phyloP scores from a whole-genome alignment of 768 basidiomycete species.

The Trametes sanguinea region DNA sequence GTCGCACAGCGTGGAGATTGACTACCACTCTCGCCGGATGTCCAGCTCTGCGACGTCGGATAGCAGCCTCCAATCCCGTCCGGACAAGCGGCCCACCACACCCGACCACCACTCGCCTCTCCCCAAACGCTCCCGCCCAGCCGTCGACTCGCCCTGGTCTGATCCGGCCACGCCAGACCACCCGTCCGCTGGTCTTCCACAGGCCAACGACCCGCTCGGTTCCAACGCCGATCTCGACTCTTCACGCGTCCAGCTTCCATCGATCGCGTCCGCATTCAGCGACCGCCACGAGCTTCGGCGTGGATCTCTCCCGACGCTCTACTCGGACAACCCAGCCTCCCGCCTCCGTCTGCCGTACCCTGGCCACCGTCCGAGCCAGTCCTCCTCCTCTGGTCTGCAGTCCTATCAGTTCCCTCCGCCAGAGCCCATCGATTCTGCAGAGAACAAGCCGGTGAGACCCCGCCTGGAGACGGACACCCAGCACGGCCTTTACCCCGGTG shows the following conservation, averaged over 20 bases:
- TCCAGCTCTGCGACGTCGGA: conserved; percentile 76
- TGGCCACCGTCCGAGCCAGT: conserved; percentile 40
- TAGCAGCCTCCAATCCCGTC: conserved; percentile 56
- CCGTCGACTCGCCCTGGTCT: conserved; percentile 29
- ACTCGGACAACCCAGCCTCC: conserved; percentile 45
- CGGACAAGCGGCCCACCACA: conserved; percentile 61
- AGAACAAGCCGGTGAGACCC: conserved; percentile 44
- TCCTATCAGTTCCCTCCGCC: conserved; percentile 59
- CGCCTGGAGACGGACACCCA: conserved; percentile 52
- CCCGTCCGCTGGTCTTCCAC: conserved; percentile 24
- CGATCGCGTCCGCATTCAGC: conserved; percentile 71
- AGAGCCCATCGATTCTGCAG: conserved; percentile 39
- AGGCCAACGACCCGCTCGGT: conserved; percentile 33
- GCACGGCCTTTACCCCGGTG: conserved; percentile 43
- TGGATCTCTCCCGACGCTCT: conserved; percentile 62
- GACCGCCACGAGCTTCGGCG: conserved; percentile 61
- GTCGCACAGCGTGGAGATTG: conserved; percentile 49
- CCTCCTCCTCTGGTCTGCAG: conserved; percentile 39
- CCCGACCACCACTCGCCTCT: conserved; percentile 51
- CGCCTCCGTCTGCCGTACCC: conserved; percentile 63
- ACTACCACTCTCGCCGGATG: conserved; percentile 72
- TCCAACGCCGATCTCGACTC: conserved; percentile 42
- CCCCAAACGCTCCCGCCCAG: conserved; percentile 52
- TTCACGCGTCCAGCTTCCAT: conserved; percentile 68
- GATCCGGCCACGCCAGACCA: conserved; percentile 30